A percentile compares a stretch with the other conserved stretches of the same genome.
These are phyloP conservation scores for Termitomyces sp. DNA, from an alignment of 1,284 basidiomycete genomes.

Conservation along the genomic window DNA sequence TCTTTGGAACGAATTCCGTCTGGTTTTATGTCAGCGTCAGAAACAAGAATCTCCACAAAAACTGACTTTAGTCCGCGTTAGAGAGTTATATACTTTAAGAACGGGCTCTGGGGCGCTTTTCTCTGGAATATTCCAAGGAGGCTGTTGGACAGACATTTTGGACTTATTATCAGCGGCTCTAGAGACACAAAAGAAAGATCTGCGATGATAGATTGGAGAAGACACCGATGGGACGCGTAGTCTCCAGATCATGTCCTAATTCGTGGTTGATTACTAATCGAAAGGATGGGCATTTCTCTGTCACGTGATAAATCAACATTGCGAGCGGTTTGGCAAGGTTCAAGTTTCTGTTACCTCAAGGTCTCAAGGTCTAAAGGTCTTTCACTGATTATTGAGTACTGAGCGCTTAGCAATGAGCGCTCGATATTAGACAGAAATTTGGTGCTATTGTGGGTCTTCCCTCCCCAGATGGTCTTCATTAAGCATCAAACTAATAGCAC, in stretches of 20 bases:
- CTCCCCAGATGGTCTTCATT: not conserved
- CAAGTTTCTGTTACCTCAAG: not conserved
- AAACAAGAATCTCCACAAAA: slow-evolving; percentile 17
- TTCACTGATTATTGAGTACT: too few species aligned
- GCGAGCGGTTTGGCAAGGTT: not conserved
- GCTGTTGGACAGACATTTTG: slow-evolving; percentile 43
- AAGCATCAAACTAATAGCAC: not conserved
- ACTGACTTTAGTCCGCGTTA: slow-evolving; percentile 84
- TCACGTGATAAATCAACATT: slow-evolving; percentile 2
- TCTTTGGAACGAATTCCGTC: slow-evolving; percentile 80
- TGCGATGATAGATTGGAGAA: slow-evolving; percentile 17
- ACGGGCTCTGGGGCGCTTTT: slow-evolving; percentile 50
- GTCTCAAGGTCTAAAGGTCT: too few species aligned
- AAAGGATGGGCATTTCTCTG: not conserved
- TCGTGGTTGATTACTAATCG: slow-evolving; percentile 9
- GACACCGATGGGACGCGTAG: slow-evolving; percentile 17
- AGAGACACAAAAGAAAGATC: slow-evolving; percentile 8
- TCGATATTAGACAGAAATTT: not conserved
- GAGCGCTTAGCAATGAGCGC: not conserved
- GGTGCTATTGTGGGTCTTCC: not conserved
- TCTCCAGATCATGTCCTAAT: slow-evolving; percentile 17
- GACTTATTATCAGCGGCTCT: slow-evolving; percentile 1
- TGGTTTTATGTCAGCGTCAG: slow-evolving; percentile 24
- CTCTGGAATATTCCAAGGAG: slow-evolving; percentile 51
- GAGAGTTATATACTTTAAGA: slow-evolving; percentile 90